A percentile compares a stretch with the other conserved stretches of the same genome.
phyloP scores from a whole-genome alignment of 805 yeast species.

The Pichia cabralensis region DNA sequence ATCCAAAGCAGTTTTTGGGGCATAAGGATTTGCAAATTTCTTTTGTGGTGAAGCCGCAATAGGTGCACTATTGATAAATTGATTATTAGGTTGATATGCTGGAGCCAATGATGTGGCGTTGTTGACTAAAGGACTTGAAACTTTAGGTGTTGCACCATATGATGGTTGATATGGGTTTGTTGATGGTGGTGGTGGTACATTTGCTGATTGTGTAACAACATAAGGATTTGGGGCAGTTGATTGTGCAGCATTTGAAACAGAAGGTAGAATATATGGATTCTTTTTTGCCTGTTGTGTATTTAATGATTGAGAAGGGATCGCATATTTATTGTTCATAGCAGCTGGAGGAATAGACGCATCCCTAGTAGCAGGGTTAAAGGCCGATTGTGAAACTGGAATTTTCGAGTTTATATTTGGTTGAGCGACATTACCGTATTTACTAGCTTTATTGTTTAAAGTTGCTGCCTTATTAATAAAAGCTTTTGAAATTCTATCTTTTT shows the following conservation, averaged over 20 bases:
- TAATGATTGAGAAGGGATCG: neutral
- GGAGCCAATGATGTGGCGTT: neutral
- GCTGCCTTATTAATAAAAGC: constrained; percentile 34
- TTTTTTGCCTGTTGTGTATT: neutral
- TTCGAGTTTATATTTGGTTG: constrained; percentile 3
- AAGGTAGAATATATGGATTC: constrained; percentile 2
- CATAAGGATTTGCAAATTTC: constrained; percentile 24
- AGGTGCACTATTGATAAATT: constrained; percentile 9
- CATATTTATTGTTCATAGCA: neutral
- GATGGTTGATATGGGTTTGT: neutral
- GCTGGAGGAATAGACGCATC: neutral
- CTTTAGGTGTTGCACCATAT: neutral
- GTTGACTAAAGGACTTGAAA: neutral
- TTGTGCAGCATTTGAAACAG: constrained; percentile 1
- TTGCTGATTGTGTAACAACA: constrained; percentile 5
- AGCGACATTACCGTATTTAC: constrained; percentile 5
- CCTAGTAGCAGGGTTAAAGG: neutral
- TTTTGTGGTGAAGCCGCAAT: constrained; percentile 26
- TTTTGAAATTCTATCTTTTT: constrained; percentile 67
- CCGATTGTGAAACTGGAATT: constrained; percentile 3
- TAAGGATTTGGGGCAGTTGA: constrained; percentile 11
- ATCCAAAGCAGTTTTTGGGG: constrained; percentile 27
- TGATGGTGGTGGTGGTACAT: constrained; percentile 8
- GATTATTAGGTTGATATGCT: constrained; percentile 1
- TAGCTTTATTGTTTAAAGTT: constrained; percentile 11